A percentile compares a stretch with the other conserved stretches of the same genome.
Conservation (phyloP, 2,329 filamentous ascomycete genomes). For the Hirsutella minnesotensis region DNA sequence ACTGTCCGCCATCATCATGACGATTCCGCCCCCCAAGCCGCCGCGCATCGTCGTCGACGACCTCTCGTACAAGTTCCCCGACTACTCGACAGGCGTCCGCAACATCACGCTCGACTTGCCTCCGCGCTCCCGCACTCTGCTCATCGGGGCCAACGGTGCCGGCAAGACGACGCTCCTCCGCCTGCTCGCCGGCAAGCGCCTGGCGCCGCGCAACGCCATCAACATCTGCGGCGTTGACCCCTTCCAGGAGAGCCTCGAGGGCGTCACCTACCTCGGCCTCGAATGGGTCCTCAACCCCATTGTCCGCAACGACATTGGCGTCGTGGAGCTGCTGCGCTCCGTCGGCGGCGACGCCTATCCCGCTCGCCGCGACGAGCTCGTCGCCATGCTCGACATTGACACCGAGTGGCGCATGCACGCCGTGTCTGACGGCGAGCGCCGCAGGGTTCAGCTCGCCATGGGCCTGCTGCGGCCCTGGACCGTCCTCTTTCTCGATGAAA, state of each 20-base stretch:
- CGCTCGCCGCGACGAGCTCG: slow-evolving; percentile 73
- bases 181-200: slow-evolving; percentile 86
- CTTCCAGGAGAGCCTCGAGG: slow-evolving; percentile 80
- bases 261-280: slow-evolving; percentile 91
- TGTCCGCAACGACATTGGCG: slow-evolving; percentile 88
- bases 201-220: slow-evolving; percentile 67
- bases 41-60: slow-evolving; percentile 61
- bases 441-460: slow-evolving; percentile 93
- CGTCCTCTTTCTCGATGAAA: slow-evolving; percentile 84
- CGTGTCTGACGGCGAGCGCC: slow-evolving; percentile 82
- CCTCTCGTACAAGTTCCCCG: slow-evolving; percentile 82
- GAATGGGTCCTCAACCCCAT: slow-evolving; percentile 98
- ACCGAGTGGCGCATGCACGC: slow-evolving; percentile 89
- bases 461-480: slow-evolving; percentile 85
- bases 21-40: slow-evolving; percentile 15
- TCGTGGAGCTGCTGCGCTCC: slow-evolving; percentile 69
- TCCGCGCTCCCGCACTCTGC: slow-evolving; percentile 70
- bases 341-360: slow-evolving; percentile 81
- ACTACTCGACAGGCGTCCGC: slow-evolving; percentile 67
- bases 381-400: slow-evolving; percentile 85
- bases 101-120: slow-evolving; percentile 68
- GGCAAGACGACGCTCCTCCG: slow-evolving; percentile 95
- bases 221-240: slow-evolving; percentile 75
- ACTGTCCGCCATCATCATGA: slow-evolving; percentile 11
- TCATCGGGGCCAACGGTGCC: slow-evolving; percentile 93